Percentiles rank a stretch among this genome's conserved stretches.
phyloP scores from a whole-genome alignment of 2,329 filamentous ascomycete species.

The Microcyclospora pomicola region DNA sequence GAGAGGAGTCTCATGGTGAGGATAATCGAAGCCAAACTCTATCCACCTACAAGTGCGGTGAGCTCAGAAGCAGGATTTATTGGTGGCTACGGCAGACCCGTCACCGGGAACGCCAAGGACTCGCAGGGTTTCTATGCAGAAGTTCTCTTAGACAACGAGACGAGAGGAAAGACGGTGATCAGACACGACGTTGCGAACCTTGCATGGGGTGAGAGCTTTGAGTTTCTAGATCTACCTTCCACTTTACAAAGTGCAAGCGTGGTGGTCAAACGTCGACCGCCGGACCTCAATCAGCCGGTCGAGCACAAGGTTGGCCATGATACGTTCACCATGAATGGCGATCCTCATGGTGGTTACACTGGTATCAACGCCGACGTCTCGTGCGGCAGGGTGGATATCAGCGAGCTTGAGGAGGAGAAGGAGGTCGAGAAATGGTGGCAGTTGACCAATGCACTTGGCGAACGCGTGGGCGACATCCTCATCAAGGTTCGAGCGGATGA shows the following conservation, averaged over 20 bases:
- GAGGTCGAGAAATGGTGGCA: slow-evolving; percentile 79
- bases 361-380: slow-evolving; percentile 35
- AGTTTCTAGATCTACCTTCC: slow-evolving; percentile 60
- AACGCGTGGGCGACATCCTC: slow-evolving; percentile 68
- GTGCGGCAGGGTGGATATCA: slow-evolving; percentile 66
- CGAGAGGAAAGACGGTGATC: slow-evolving; percentile 59
- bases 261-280: slow-evolving; percentile 50
- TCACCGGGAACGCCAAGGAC: slow-evolving; percentile 4
- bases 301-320: slow-evolving; percentile 29
- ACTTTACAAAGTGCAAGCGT: slow-evolving; percentile 56
- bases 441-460: slow-evolving; percentile 61
- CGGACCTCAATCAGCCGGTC: slow-evolving; percentile 21
- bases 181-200: slow-evolving; percentile 48
- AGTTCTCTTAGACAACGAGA: slow-evolving; percentile 65
- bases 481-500: slow-evolving; percentile 77
- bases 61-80: slow-evolving; percentile 9
- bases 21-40: slow-evolving; percentile 48
- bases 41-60: slow-evolving; percentile 7
- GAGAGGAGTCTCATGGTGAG: slow-evolving; percentile 46
- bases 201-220: slow-evolving; percentile 71
- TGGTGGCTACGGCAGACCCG: slow-evolving; percentile 8
- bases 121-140: slow-evolving; percentile 52
- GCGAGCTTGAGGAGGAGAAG: slow-evolving; percentile 60
- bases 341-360: slow-evolving; percentile 28
- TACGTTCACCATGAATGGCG: slow-evolving; percentile 19